Percentiles rank a stretch among this genome's conserved stretches.
phyloP scores from a whole-genome alignment of 768 basidiomycete species.

The Crepidotus variabilis region DNA sequence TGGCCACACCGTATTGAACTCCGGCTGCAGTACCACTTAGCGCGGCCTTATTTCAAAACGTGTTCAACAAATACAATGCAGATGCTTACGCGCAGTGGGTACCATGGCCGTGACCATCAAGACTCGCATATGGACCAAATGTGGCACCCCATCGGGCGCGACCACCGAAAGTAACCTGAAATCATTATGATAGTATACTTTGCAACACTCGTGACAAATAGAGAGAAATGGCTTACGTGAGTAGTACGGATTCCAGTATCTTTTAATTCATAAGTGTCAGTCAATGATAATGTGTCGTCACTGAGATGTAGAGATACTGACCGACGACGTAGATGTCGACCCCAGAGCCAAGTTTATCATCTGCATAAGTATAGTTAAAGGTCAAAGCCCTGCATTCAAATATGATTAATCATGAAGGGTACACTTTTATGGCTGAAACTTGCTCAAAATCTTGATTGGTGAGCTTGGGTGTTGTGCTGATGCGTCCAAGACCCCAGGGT shows the following conservation, averaged over 20 bases:
- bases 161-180: slow-evolving; percentile 14
- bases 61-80: neutral
- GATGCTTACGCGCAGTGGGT: slow-evolving; percentile 26
- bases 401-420: neutral
- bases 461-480: too few species aligned
- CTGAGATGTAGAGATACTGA: neutral
- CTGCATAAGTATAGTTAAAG: slow-evolving; percentile 10
- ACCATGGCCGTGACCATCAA: slow-evolving; percentile 36
- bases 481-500: too few species aligned
- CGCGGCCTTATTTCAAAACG: neutral
- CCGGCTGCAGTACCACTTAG: slow-evolving; percentile 13
- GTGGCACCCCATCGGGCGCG: slow-evolving; percentile 20
- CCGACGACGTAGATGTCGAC: slow-evolving; percentile 26
- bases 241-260: slow-evolving; percentile 5
- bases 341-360: slow-evolving; percentile 8
- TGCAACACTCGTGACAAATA: neutral
- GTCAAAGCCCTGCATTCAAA: slow-evolving; percentile 6
- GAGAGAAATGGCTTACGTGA: slow-evolving; percentile 1
- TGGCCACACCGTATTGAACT: slow-evolving; percentile 12
- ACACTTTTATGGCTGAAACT: neutral
- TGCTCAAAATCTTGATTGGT: neutral
- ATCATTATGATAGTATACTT: slow-evolving; percentile 9
- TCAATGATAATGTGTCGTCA: neutral
- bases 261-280: neutral
- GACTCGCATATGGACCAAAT: slow-evolving; percentile 19